Evolutionary conservation across 768 basidiomycete genomes (phyloP), one percentile per base, ranked within the genome.

Genomic region (Tulasnella sp.): DNA sequence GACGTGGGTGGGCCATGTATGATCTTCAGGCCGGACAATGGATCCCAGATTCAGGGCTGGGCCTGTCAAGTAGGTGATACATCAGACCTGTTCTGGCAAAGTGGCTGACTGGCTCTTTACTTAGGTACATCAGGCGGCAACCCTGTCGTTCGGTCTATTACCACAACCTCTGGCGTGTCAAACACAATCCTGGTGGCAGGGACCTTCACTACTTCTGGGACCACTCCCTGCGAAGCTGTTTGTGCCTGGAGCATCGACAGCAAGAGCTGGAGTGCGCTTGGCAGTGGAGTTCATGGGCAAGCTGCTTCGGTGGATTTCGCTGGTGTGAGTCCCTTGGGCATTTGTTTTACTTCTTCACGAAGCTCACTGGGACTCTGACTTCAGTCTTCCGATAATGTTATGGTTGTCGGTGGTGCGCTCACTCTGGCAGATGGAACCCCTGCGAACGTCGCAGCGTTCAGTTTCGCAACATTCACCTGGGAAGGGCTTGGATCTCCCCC

Each of bases 391-490:
- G 77, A 82, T 67, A 82, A 89, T 29, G 66, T 77, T 21, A 77
- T 98, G 17, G 69, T 95, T 43, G 90, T 80, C n/a, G 85, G 80
- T 38, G 95, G 95, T 7, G 84, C 81, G 17, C 82, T 97, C 56
- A 72, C 80, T 2, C 72, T 95, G 51, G 74, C 82, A 1, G 80
- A 80, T 65, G 80, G 79, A 48, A 79, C 78, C 7, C 68, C 78
- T 3, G 77, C 85, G 10, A 89, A 88, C 67, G 85, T 95, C 49
- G 86, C 82, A 0, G 74, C 78, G 58, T 97, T 80, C 70, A 76
- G 77, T 61, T 82, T 94, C 67, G 65, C 77, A 34, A 93, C 91
- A 67, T 66, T 72, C 2, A 83, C 82, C 1, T 99, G 95, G 95
- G 73, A 74, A 7, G 68, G 83, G 1, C 68, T 93, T 26, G 90